Evolutionary conservation across 345 rosid species (phyloP).

Genomic region (Ceriops tagal): DNA sequence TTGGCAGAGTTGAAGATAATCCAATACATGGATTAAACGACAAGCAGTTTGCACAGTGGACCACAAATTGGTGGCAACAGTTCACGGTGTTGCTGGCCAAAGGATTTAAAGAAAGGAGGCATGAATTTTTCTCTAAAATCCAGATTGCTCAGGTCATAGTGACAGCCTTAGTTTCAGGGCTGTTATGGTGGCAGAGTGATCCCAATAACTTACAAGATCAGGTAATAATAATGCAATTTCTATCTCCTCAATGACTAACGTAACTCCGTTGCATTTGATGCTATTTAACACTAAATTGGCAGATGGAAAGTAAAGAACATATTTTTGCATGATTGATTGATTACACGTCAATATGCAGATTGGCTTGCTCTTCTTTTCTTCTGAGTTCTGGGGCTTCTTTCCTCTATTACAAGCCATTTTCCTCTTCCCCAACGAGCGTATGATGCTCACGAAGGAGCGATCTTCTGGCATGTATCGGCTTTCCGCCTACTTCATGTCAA

Average conservation of each 20-base stretch:
- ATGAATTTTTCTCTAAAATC: constrained; percentile 38
- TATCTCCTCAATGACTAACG: no score
- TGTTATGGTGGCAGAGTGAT: constrained; percentile 50
- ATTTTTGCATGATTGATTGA: neutral
- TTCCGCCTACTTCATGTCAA: constrained; percentile 75
- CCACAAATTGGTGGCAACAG: constrained; percentile 61
- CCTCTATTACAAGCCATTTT: constrained; percentile 72
- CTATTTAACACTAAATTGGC: neutral
- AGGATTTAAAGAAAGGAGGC: constrained; percentile 46
- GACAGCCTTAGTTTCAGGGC: constrained; percentile 34
- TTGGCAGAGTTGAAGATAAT: constrained; percentile 17
- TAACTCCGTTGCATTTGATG: no score
- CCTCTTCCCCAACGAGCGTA: constrained; percentile 71
- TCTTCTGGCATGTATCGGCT: constrained; percentile 81
- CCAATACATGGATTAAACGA: constrained; percentile 17
- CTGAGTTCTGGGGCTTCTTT: constrained; percentile 62
- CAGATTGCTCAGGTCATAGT: constrained; percentile 36
- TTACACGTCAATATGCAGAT: constrained; percentile 37
- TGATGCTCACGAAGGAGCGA: constrained; percentile 78
- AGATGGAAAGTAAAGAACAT: neutral
- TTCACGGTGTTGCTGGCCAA: constrained; percentile 37
- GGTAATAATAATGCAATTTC: constrained; percentile 25
- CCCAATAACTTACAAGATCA: constrained; percentile 51
- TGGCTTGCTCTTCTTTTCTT: constrained; percentile 63
- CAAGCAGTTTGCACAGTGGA: constrained; percentile 26